Base-by-base conservation (phyloP, 2,329 filamentous ascomycete species). In the Achaetomium macrosporum region DNA sequence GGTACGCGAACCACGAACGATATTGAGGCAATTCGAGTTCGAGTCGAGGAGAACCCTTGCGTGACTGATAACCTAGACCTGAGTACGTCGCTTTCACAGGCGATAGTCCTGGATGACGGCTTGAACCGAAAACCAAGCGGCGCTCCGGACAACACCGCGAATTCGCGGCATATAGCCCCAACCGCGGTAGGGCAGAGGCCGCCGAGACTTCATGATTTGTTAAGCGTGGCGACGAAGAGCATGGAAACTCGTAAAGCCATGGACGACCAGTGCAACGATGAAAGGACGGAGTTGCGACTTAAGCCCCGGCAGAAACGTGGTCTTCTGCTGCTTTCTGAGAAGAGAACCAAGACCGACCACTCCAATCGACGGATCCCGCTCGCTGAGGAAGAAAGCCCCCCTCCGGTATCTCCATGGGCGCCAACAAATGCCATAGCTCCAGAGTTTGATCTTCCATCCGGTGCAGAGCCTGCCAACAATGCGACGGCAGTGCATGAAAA, bases 261-360 rank as follows among this genome's bases (percentile, higher is more conserved):
- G 47, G 19, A 47, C 7, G 42, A 46, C 35, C 36, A 39, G 25
- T 30, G 41, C 7, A 25, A 33, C 20, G 44, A 53, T 33, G 55
- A 70, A 9, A 71, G 70, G 44, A 74, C 74, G 16, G 73, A 76
- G 55, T 64, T 79, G 35, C 71, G 72, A 8, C 75, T 79, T 47
- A 73, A 69, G 54, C 66, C 74, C 16, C 69, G 72, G 52, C 72
- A 73, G 54, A 75, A 72, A 54, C 70, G 76, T 48, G 76, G 77
- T 2, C 60, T 81, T 8, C 59, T 79, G 41, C 68, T 79, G 64
- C 48, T 77, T 5, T 68, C 72, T 1, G 71, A 76, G 47, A 68
- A 63, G 49, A 58, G 61, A 5, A 54, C 37, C 37, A 58, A 51
- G 31, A 5, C 53, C 2, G 58, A 51, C 42, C 57, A 54, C n/a